Conservation (phyloP, 2,329 filamentous ascomycete species). For the Pseudopithomyces chartarum region DNA sequence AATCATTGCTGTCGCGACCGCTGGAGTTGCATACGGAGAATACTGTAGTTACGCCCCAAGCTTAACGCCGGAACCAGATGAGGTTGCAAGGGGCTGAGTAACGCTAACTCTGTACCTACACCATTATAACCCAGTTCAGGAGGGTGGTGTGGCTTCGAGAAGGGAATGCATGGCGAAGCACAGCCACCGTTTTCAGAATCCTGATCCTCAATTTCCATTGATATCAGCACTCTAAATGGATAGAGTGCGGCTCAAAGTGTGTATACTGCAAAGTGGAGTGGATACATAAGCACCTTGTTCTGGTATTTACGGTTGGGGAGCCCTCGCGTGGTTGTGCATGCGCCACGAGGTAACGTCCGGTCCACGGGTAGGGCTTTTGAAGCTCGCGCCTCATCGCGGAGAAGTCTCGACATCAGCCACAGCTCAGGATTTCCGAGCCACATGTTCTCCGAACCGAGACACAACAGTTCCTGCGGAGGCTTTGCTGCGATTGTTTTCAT, state of each 20-base stretch:
- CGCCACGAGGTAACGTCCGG: slow-evolving; percentile 4
- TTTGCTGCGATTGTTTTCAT: background rate
- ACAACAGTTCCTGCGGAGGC: too few species aligned
- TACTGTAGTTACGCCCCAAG: background rate
- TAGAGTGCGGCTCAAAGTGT: slow-evolving; percentile 16
- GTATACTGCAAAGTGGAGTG: background rate
- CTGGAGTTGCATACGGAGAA: background rate
- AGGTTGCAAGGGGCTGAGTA: slow-evolving; percentile 10
- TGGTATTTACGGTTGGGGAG: background rate
- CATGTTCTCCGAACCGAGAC: background rate
- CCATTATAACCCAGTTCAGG: background rate
- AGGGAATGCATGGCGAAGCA: slow-evolving; percentile 4
- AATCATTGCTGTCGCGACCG: too few species aligned
- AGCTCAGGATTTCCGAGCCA: background rate
- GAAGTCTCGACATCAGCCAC: background rate
- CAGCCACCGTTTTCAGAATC: slow-evolving; percentile 17
- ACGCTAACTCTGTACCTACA: background rate
- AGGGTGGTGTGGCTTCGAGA: background rate
- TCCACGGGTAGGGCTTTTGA: background rate
- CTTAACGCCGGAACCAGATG: slow-evolving; percentile 3
- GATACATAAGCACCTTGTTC: slow-evolving; percentile 14
- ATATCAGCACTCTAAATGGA: slow-evolving; percentile 1
- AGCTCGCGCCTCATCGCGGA: background rate
- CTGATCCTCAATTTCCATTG: background rate
- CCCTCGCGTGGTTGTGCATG: background rate